Base-by-base conservation (phyloP, 805 yeast genomes). In the Candida dajiaensis region DNA sequence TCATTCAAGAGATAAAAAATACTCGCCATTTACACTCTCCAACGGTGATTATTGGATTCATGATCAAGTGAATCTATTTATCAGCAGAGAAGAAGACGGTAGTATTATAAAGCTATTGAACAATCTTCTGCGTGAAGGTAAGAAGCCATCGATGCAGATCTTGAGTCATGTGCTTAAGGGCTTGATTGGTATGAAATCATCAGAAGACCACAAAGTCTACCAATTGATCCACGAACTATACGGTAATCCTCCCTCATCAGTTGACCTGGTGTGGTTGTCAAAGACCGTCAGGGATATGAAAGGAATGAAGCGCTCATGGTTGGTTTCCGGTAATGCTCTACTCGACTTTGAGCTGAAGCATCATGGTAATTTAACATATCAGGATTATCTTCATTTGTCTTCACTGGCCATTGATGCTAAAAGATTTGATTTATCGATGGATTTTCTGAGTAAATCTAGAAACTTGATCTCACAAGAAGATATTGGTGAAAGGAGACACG, bases 51-150 rank as follows among this genome's bases (percentile, higher is more conserved):
- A 10, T 10, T 48, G 48, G 50, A 38, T 25, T 9, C 11, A 38
- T n/a, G 42, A 48, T 3, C 45, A 42, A 20, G 29, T 48, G 10
- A 12, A 35, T 10, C 38, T 15, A 11, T 23, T 33, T 2, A 29
- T 38, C 3, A n/a, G 8, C 7, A 36, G 29, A 11, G 36, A 36
- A 11, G 6, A 40, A 6, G 44, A 45, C 13, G 11, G n/a, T 10
- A 25, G 21, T 22, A 43, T 51, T 5, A 15, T 49, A n/a, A n/a
- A 42, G 2, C 19, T 39, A 22, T 40, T 51, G 9, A 49, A 40
- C 12, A 40, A 44, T 22, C 16, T 42, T 13, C 15, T 55, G 1
- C 46, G 63, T n/a, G 50, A 42, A 2, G 61, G 61, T 9, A 48
- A 43, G 11, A 48, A 52, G 22, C 62, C 61, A 20, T 41, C 52